Percentiles rank a stretch among this genome's conserved stretches.
Evolutionary conservation across 176 grass and related monocot species (phyloP).

Genomic region (Lolium multiflorum): DNA sequence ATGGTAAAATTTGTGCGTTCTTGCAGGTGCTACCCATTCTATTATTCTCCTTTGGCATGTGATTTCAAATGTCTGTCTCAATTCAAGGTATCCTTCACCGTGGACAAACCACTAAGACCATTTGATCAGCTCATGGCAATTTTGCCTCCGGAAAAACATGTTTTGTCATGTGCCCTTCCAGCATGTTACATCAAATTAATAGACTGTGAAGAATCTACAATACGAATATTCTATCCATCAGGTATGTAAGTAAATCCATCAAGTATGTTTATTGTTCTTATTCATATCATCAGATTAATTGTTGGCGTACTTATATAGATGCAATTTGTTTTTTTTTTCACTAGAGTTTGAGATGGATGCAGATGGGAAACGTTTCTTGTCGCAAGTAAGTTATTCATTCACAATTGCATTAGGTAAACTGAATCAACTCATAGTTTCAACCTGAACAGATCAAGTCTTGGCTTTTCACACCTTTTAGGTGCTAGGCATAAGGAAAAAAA

Average conservation of each 20-base stretch:
- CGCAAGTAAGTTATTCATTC: conserved; percentile 46
- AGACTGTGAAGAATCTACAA: not conserved
- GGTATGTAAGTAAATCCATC: not conserved
- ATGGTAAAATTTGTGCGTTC: not conserved
- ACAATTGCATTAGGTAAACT: too few species aligned
- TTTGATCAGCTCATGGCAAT: conserved; percentile 77
- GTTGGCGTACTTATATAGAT: not conserved
- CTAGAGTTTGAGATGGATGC: conserved; percentile 60
- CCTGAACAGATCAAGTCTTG: too few species aligned
- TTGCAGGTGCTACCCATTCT: conserved; percentile 61
- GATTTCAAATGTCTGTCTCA: conserved; percentile 56
- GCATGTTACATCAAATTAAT: conserved; percentile 42
- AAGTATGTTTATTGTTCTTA: not conserved
- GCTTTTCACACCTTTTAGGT: not conserved
- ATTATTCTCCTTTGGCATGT: conserved; percentile 57
- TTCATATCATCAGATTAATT: not conserved
- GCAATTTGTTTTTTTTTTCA: not conserved
- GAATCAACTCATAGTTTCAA: too few species aligned
- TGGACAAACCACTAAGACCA: conserved; percentile 54
- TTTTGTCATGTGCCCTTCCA: conserved; percentile 41
- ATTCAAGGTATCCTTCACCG: conserved; percentile 49
- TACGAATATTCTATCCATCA: conserved; percentile 11
- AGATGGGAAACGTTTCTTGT: conserved; percentile 53
- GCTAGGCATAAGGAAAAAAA: not conserved
- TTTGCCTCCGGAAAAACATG: conserved; percentile 51